phyloP scores from a whole-genome alignment of 768 basidiomycete species.

The Pseudohyphozyma bogoriensis region DNA sequence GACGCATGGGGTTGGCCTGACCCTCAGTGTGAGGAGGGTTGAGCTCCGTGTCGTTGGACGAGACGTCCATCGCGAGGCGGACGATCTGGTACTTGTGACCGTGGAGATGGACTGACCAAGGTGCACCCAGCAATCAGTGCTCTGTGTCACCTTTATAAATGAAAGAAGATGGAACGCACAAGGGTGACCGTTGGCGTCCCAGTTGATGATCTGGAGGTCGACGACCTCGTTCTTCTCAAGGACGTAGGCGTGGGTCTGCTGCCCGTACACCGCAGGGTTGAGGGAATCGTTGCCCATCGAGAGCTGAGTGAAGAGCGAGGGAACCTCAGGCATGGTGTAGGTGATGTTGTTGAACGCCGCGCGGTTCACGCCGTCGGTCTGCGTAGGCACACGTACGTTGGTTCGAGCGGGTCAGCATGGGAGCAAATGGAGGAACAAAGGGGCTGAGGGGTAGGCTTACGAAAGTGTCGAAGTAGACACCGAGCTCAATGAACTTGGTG shows the following conservation, averaged over 20 bases:
- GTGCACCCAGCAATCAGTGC: too few relatives aligned
- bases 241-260: slow-evolving; percentile 54
- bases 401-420: too few relatives aligned
- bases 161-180: neutral
- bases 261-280: slow-evolving; percentile 62
- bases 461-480: slow-evolving; percentile 71
- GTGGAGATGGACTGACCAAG: slow-evolving; percentile 12
- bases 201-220: slow-evolving; percentile 45
- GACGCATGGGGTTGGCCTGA: slow-evolving; percentile 77
- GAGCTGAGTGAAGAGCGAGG: slow-evolving; percentile 39
- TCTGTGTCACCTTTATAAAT: neutral
- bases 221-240: slow-evolving; percentile 64
- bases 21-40: slow-evolving; percentile 73
- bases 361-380: slow-evolving; percentile 60
- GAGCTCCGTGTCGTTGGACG: slow-evolving; percentile 53
- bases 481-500: slow-evolving; percentile 53
- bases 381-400: too few relatives aligned
- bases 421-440: too few relatives aligned
- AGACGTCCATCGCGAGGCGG: slow-evolving; percentile 41
- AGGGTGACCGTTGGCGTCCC: slow-evolving; percentile 2
- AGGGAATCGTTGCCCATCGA: slow-evolving; percentile 57
- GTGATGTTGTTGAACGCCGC: slow-evolving; percentile 58
- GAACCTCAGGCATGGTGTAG: slow-evolving; percentile 28
- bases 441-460: slow-evolving; percentile 17
- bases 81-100: slow-evolving; percentile 28